Evolutionary conservation across 495 filamentous ascomycete genomes (phyloP).

Genomic region (Penicillium soppii): DNA sequence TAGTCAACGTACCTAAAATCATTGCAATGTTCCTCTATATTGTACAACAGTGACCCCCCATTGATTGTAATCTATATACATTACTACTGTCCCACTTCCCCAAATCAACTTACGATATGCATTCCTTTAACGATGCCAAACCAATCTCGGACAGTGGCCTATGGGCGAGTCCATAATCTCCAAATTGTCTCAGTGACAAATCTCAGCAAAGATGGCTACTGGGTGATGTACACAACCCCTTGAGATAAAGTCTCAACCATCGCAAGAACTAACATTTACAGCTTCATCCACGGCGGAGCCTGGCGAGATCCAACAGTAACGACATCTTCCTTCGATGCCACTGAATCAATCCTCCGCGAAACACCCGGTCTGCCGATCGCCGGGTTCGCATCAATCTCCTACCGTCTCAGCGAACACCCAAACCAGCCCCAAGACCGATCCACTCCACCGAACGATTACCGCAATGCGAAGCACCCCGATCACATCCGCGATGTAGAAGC

Average conservation of each 20-base stretch:
- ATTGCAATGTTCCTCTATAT: too few species aligned
- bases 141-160: constrained; percentile 26
- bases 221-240: constrained; percentile 42
- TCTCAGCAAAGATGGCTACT: constrained; percentile 33
- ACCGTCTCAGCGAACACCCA: constrained; percentile 77
- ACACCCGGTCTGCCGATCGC: constrained; percentile 42
- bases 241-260: background rate
- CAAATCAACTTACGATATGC: constrained; percentile 2
- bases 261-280: constrained; percentile 15
- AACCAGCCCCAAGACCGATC: constrained; percentile 50
- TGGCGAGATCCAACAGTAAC: constrained; percentile 75
- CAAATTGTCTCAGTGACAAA: constrained; percentile 33
- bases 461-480: constrained; percentile 64
- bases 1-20: too few species aligned
- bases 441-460: constrained; percentile 36
- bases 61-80: background rate
- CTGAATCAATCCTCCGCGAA: constrained; percentile 44
- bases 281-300: constrained; percentile 86
- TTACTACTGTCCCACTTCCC: constrained; percentile 11
- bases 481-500: constrained; percentile 68
- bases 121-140: constrained; percentile 9
- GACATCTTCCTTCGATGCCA: constrained; percentile 47
- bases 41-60: background rate
- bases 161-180: constrained; percentile 28
- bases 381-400: constrained; percentile 72